phyloP scores from a whole-genome alignment of 1,139 yeast genomes.

The Pichia sp. region DNA sequence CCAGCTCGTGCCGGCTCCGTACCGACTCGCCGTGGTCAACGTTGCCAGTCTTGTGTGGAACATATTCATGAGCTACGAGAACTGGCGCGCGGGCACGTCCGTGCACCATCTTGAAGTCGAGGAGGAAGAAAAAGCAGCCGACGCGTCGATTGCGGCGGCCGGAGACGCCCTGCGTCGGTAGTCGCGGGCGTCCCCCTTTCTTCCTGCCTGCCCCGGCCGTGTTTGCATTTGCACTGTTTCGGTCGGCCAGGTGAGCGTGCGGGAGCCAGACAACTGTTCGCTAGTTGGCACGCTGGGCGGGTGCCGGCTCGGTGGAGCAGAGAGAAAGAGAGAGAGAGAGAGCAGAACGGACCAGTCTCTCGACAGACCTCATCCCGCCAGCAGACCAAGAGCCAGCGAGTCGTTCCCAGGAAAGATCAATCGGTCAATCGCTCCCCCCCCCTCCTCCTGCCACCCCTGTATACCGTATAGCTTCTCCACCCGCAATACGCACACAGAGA shows the following conservation, averaged over 20 bases:
- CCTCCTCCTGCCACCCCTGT: too few species aligned
- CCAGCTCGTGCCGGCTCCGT: slow-evolving; percentile 63
- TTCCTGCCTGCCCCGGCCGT: too few species aligned
- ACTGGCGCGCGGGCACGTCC: neutral
- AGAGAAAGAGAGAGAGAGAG: neutral
- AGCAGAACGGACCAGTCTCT: too few species aligned
- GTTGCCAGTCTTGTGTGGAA: slow-evolving; percentile 81
- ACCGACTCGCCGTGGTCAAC: slow-evolving; percentile 66
- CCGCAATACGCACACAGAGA: too few species aligned
- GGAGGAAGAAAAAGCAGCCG: neutral
- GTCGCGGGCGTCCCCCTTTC: neutral
- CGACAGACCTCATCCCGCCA: too few species aligned
- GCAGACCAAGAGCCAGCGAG: too few species aligned
- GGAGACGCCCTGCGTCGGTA: neutral
- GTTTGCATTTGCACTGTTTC: neutral
- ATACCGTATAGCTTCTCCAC: too few species aligned
- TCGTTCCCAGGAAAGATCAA: too few species aligned
- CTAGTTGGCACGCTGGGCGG: neutral
- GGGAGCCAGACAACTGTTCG: slow-evolving; percentile 1
- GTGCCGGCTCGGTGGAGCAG: neutral
- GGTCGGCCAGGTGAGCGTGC: neutral
- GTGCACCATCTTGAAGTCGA: slow-evolving; percentile 1
- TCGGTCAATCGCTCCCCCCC: too few species aligned
- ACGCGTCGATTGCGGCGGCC: neutral
- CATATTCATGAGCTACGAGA: slow-evolving; percentile 45